Evolutionary conservation across 2,329 filamentous ascomycete species (phyloP).

Genomic region (Claviceps arundinis): DNA sequence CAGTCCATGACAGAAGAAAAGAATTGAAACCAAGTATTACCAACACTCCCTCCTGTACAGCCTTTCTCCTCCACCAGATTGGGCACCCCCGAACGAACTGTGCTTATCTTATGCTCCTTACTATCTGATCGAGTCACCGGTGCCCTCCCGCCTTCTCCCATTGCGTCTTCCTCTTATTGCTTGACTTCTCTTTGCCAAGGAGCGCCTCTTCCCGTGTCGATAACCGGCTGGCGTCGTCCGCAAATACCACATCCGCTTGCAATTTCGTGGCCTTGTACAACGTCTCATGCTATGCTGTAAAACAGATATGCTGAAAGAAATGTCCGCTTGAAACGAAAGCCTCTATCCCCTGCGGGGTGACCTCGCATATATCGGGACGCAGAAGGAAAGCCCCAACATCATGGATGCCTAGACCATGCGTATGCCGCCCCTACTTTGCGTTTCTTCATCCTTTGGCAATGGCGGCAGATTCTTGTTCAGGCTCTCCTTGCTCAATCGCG

Average conservation of each 20-base stretch:
- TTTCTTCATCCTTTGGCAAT: slow-evolving; percentile 28
- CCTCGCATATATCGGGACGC: slow-evolving; percentile 6
- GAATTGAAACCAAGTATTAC: background rate
- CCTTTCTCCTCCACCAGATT: background rate
- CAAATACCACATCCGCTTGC: slow-evolving; percentile 7
- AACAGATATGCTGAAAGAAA: slow-evolving; percentile 2
- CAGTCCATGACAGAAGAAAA: background rate
- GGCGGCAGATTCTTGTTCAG: slow-evolving; percentile 48
- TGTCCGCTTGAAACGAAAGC: background rate
- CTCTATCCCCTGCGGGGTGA: background rate
- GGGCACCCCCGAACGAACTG: background rate
- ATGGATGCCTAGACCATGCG: slow-evolving; percentile 20
- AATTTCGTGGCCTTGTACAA: background rate
- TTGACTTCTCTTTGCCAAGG: background rate
- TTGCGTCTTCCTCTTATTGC: background rate
- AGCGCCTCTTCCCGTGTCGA: background rate
- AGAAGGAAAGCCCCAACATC: slow-evolving; percentile 8
- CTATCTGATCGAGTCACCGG: background rate
- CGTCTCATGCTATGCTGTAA: slow-evolving; percentile 3
- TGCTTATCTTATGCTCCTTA: background rate
- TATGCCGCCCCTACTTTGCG: slow-evolving; percentile 13
- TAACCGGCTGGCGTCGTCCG: background rate
- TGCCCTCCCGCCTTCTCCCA: background rate
- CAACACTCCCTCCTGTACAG: background rate
- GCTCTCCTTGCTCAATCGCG: slow-evolving; percentile 38